Evolutionary conservation across 495 filamentous ascomycete genomes (phyloP), one percentile per base, ranked within the genome.

Genomic region (Podospora pseudocomata): DNA sequence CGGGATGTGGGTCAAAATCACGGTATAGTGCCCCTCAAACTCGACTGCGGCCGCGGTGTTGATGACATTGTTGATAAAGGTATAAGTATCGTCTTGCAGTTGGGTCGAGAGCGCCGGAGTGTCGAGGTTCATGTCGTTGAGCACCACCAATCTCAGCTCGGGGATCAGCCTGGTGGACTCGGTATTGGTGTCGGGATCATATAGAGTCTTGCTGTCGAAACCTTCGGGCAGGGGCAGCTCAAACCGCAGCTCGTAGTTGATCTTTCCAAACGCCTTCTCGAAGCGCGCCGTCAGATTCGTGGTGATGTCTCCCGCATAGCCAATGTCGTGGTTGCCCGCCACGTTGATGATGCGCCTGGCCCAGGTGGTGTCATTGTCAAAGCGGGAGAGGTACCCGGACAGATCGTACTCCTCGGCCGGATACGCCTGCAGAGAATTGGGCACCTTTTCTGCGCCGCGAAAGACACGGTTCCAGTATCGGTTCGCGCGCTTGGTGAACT

Each of bases 251-350:
- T 93, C 92, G 87, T 95, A 98, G 76, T 97, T 95, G 23, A 89
- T 84, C 65, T 86, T 90, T 28, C 95, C 95, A 75, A 97, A 99
- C 18, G 85, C 86, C 9, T 82, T 76, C 80, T 95, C 92, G 76
- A 96, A 99, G 7, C 95, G 85, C 39, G 86, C 81, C 56, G 96
- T 84, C 13, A 92, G 86, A 32, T 87, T 80, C 44, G 81, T 77
- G 64, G 88, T 91, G 66, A 97, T 84, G 77, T 99, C 95, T 0
- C 95, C 95, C 0, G 94, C 91, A 73, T 99, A 99, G 30, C 95
- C 95, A 65, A 98, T 88, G 77, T 99, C 95, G 73, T 99, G 95
- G 75, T 99, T 99, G 0, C 95, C 95, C 0, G 89, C 92, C 13
- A 97, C 84, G 69, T 95, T 94, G 75, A 98, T 94, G 66, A 98